Conservation (phyloP, 805 yeast species). For the Priceomyces castillae region DNA sequence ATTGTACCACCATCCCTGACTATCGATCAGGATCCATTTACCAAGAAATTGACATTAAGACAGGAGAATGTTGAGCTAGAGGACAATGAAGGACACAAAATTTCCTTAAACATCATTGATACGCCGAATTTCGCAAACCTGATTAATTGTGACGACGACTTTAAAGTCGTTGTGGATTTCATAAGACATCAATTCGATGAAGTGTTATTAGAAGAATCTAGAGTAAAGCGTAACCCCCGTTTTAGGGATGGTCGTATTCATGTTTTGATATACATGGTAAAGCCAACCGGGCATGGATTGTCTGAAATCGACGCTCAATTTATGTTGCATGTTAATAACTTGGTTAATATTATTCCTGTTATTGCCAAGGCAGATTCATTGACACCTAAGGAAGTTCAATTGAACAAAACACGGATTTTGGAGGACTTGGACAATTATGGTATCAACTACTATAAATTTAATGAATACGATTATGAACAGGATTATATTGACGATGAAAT, state of each 20-base stretch:
- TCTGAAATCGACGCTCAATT: constrained; percentile 42
- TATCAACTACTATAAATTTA: constrained; percentile 71
- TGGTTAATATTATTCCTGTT: constrained; percentile 44
- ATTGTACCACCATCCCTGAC: constrained; percentile 74
- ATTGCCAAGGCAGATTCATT: constrained; percentile 45
- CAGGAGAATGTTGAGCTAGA: constrained; percentile 82
- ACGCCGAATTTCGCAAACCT: constrained; percentile 84
- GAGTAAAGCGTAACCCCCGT: constrained; percentile 81
- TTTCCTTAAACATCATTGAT: constrained; percentile 70
- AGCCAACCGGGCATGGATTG: constrained; percentile 46
- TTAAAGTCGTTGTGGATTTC: constrained; percentile 71
- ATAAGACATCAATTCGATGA: constrained; percentile 82
- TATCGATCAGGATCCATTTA: constrained; percentile 52
- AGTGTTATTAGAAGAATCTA: constrained; percentile 72
- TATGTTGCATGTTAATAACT: constrained; percentile 38
- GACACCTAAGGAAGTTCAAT: constrained; percentile 45
- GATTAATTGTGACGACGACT: constrained; percentile 63
- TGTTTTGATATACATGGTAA: constrained; percentile 46
- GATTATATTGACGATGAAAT: constrained; percentile 59
- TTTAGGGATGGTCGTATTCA: constrained; percentile 84
- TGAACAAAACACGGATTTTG: constrained; percentile 69
- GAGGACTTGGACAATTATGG: constrained; percentile 72
- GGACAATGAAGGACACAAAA: constrained; percentile 82
- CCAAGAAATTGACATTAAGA: constrained; percentile 55
- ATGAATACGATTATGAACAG: constrained; percentile 54